Conservation (phyloP, 345 rosid species). For the Psidium friedrichsthalianum region DNA sequence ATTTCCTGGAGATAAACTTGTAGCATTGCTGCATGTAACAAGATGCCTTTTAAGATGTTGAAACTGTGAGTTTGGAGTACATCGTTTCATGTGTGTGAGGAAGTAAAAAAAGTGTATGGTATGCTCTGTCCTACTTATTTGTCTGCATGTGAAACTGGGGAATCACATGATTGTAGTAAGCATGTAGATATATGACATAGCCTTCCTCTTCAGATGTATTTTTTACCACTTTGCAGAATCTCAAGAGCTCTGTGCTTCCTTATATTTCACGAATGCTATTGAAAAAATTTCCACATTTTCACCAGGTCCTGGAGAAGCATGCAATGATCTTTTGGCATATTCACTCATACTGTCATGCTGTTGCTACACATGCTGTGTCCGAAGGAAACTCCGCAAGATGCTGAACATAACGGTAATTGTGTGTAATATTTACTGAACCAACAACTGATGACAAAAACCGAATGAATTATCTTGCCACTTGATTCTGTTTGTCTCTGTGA, state of each 20-base stretch:
- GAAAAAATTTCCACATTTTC: not conserved
- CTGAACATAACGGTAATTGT: conserved; percentile 67
- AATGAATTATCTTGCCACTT: not conserved
- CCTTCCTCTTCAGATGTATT: not conserved
- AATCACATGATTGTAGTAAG: not conserved
- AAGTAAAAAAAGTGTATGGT: not conserved
- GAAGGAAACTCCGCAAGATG: conserved; percentile 83
- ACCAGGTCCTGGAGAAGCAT: conserved; percentile 92
- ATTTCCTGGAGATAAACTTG: not conserved
- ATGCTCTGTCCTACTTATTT: not conserved
- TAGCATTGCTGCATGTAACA: not conserved
- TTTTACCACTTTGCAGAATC: not conserved
- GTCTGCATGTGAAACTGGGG: not conserved
- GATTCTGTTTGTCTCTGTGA: not conserved
- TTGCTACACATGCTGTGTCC: conserved; percentile 91
- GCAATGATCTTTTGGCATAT: conserved; percentile 89
- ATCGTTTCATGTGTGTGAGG: not conserved
- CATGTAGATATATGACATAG: not conserved
- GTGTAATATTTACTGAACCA: not conserved
- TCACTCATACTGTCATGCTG: conserved; percentile 91
- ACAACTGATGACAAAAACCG: not conserved
- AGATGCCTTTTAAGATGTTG: not conserved
- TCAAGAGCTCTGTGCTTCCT: not conserved
- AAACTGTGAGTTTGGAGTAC: not conserved
- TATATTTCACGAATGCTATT: conserved; percentile 5